Conservation (phyloP, 257 asterid genomes). For the Capsicum pubescens region DNA sequence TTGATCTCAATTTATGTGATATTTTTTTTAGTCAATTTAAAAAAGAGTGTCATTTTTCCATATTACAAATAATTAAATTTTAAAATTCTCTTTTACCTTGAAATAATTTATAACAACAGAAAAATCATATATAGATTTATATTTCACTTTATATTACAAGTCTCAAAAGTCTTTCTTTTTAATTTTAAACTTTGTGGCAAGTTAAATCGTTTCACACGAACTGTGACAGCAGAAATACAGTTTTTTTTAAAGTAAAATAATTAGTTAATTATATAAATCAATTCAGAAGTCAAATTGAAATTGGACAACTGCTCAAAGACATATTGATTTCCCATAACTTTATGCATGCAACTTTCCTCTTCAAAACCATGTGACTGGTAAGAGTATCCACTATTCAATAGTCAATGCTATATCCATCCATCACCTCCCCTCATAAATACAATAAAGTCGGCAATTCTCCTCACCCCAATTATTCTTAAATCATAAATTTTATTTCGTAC, state of each 20-base stretch:
- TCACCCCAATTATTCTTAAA: not conserved
- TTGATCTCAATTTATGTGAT: too few relatives aligned
- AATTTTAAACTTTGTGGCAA: too few relatives aligned
- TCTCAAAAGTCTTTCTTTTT: too few relatives aligned
- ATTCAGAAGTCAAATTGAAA: not conserved
- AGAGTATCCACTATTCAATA: not conserved
- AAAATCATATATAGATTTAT: too few relatives aligned
- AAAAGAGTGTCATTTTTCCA: too few relatives aligned
- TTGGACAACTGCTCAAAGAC: not conserved
- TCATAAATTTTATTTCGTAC: not conserved
- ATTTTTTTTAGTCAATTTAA: too few relatives aligned
- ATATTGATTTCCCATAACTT: constrained; percentile 17
- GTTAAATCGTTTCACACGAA: not conserved
- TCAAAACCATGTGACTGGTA: constrained; percentile 4
- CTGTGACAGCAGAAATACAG: too few relatives aligned
- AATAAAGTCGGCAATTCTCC: constrained; percentile 3
- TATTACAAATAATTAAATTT: too few relatives aligned
- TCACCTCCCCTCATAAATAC: not conserved
- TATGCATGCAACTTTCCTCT: not conserved
- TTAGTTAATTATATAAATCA: not conserved
- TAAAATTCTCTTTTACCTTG: too few relatives aligned
- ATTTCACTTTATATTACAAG: too few relatives aligned
- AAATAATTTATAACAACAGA: too few relatives aligned
- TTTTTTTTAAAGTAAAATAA: too few relatives aligned
- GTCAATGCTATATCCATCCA: not conserved